These are phyloP conservation scores for Chamaenerion angustifolium DNA, from an alignment of 345 rosid genomes.

Conservation along the genomic window DNA sequence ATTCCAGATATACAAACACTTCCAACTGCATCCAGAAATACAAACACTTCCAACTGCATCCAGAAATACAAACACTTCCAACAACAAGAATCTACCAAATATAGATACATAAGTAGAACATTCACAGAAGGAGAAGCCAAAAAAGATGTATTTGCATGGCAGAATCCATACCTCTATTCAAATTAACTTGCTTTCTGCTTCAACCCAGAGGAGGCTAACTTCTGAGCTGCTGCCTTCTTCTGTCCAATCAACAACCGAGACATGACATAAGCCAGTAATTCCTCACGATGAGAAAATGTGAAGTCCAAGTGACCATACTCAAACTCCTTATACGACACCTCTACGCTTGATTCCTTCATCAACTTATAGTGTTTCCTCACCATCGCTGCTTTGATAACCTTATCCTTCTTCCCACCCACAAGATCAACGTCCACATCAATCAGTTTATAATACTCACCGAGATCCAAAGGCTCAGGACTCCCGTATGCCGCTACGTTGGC, in stretches of 20 bases:
- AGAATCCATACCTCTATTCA: slow-evolving; percentile 23
- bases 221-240: slow-evolving; percentile 1
- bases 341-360: slow-evolving; percentile 62
- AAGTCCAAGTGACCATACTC: slow-evolving; percentile 97
- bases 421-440: slow-evolving; percentile 73
- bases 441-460: slow-evolving; percentile 50
- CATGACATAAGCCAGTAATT: slow-evolving; percentile 66
- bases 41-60: too few species aligned
- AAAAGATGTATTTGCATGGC: too few species aligned
- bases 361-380: slow-evolving; percentile 59
- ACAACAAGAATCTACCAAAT: too few species aligned
- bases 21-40: too few species aligned
- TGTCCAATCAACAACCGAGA: slow-evolving; percentile 46
- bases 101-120: too few species aligned
- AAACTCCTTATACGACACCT: slow-evolving; percentile 58
- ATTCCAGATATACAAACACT: too few species aligned
- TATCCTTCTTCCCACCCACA: slow-evolving; percentile 78
- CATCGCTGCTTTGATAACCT: slow-evolving; percentile 70
- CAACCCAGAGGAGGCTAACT: slow-evolving; percentile 17
- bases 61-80: too few species aligned
- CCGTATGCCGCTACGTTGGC: slow-evolving; percentile 63
- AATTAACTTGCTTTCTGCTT: slow-evolving; percentile 21
- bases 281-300: slow-evolving; percentile 84
- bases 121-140: too few species aligned
- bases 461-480: slow-evolving; percentile 69